Base-by-base conservation (phyloP, 2,329 filamentous ascomycete genomes). In the Penicillium sp. region DNA sequence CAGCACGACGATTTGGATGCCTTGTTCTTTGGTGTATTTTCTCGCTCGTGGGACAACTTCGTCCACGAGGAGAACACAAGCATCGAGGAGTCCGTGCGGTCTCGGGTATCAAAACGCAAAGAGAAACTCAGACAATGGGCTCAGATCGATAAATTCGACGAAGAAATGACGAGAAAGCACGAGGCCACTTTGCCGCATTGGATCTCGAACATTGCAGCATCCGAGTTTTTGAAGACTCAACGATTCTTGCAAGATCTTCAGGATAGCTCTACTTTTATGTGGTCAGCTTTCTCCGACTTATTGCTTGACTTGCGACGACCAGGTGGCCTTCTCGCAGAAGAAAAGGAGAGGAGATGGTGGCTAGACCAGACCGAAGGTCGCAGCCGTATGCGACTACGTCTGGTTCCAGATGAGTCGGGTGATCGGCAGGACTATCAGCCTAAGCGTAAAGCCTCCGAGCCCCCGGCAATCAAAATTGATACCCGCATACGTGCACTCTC, bases 301-400 rank as follows among this genome's bases (percentile, higher is more conserved):
- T 87, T 93, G 55, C 82, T 87, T 53, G 88, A 93, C 56, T 77
- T 97, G 53, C 84, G 83, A 60, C 85, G 91, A 19, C 90, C 91
- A 1, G 91, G 90, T 26, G 92, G 89, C 1, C 81, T 97, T 0
- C 88, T 96, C 57, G 86, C 88, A 49, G 84, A 88, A 36, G 78
- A 82, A 0, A 78, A 80, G 3, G 72, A 82, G 1, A 79, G 80
- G 0, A 95, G 89, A 71, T 99, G 93, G 93, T 91, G 93, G 66
- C 83, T 99, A 14, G 94, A 99, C 69, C 88, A 95, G 66, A 97
- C 94, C 0, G 94, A 99, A 76, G 93, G 94, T 11, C 87, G 92
- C 11, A 96, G 97, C 71, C 87, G 95, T 17, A 97, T 97, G 91
- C 86, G 95, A 16, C 81, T 96, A 65, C 86, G 94, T 28, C 84